A percentile compares a stretch with the other conserved stretches of the same genome.
Conservation (phyloP, 768 basidiomycete species). For the Udeniomyces megalosporus region DNA sequence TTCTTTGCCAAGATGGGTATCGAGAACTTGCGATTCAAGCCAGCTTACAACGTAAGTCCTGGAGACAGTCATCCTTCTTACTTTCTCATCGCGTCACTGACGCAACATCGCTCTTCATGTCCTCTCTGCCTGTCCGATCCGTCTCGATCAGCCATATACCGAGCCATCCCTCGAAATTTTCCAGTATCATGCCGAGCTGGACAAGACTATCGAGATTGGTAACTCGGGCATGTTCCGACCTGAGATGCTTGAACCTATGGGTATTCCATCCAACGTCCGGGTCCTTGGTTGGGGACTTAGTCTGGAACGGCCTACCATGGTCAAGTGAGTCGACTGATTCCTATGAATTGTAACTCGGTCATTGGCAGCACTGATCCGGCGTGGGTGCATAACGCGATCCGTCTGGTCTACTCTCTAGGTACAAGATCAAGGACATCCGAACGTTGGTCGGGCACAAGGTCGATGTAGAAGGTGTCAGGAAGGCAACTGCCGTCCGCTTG, state of each 20-base stretch:
- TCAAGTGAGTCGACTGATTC: slow-evolving; percentile 60
- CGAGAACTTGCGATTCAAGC: slow-evolving; percentile 86
- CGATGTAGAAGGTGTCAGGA: slow-evolving; percentile 72
- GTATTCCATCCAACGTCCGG: slow-evolving; percentile 86
- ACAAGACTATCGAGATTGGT: slow-evolving; percentile 94
- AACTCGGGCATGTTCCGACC: slow-evolving; percentile 97
- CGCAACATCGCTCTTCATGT: slow-evolving; percentile 32
- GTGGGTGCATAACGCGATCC: neutral
- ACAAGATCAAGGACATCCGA: slow-evolving; percentile 92
- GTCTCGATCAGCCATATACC: slow-evolving; percentile 2
- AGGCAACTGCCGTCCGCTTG: slow-evolving; percentile 78
- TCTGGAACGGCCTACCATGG: slow-evolving; percentile 95
- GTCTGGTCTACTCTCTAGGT: slow-evolving; percentile 38
- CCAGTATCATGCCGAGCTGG: slow-evolving; percentile 84
- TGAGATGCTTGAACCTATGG: slow-evolving; percentile 99
- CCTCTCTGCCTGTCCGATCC: neutral
- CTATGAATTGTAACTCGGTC: neutral
- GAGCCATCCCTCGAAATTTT: slow-evolving; percentile 96
- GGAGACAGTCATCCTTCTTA: neutral
- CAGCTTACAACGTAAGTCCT: slow-evolving; percentile 63
- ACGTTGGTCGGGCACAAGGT: slow-evolving; percentile 96
- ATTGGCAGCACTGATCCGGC: neutral
- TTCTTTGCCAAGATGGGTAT: slow-evolving; percentile 99
- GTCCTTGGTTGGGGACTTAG: slow-evolving; percentile 94
- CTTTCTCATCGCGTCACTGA: slow-evolving; percentile 51